phyloP scores from a whole-genome alignment of 2,329 filamentous ascomycete species.

The Diaporthe amygdali region DNA sequence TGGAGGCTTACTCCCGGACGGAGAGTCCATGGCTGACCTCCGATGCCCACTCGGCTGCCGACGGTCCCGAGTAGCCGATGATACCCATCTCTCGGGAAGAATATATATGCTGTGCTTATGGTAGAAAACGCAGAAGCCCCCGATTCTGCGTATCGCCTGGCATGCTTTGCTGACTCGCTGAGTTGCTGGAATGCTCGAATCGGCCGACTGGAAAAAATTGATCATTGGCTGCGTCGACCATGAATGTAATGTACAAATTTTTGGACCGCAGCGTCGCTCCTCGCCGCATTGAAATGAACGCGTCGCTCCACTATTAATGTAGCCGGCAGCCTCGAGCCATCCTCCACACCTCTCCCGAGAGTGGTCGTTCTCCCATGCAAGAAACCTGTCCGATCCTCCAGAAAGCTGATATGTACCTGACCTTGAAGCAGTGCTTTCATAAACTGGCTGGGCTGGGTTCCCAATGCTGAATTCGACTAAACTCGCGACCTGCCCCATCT shows the following conservation, averaged over 20 bases:
- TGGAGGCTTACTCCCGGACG: not conserved
- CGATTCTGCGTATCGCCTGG: not conserved
- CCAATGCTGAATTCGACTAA: not conserved
- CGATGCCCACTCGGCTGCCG: not conserved
- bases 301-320: not conserved
- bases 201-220: not conserved
- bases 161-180: not conserved
- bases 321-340: not conserved
- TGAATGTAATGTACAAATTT: not conserved
- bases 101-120: too few species aligned
- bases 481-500: slow-evolving; percentile 19
- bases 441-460: not conserved
- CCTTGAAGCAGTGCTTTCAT: not conserved
- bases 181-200: too few species aligned
- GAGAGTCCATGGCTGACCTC: not conserved
- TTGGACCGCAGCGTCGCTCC: not conserved
- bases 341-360: not conserved
- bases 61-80: not conserved
- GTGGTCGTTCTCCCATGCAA: not conserved
- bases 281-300: not conserved
- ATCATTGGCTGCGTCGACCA: not conserved
- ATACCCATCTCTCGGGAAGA: not conserved
- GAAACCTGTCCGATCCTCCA: not conserved
- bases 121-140: not conserved
- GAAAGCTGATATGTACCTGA: not conserved